Evolutionary conservation across 345 rosid species (phyloP), one percentile per base, ranked within the genome.

Genomic region (Camelina neglecta): DNA sequence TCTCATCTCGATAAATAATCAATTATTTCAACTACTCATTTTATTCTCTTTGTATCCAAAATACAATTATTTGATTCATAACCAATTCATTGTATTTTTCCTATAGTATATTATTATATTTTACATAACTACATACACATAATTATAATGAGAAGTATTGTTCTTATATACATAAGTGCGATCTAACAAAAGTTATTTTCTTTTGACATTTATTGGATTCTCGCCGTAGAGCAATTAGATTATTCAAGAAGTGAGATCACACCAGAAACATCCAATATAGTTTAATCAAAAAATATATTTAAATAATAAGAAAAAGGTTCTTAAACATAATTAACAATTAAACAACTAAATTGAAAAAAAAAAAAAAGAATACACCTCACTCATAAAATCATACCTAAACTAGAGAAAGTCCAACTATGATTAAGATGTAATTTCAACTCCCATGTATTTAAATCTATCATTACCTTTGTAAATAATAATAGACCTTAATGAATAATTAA

Each of bases 361-460:
- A 35, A 50, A 12, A 38, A 38, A 38, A 44, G 16, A 48, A 48
- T 1, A 21, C 1, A 16, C 36, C 16, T 42, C 62, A 51, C 35
- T 31, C 29, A 21, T 59, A 51, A 54, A 51, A 24, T 31, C 29
- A 21, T 59, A 51, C 61, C 48, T 51, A 68, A 33, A 51, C 63
- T 26, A 13, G 54, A 76, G 54, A 75, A 69, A 21, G 58, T 76
- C 75, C n/a, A 44, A 61, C 39, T 24, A 42, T 61, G 51, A 76
- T 53, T 75, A 33, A 51, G 60, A 62, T 69, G 9, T 70, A 48
- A 35, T 69, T 47, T 75, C 71, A 75, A 75, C 69, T 69, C 75
- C 42, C 6, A 2, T 53, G 20, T 42, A 41, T 60, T 39, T 48
- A 26, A 68, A 69, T 42, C 50, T 54, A 20, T 44, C 12, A 63